Conservation (phyloP, 140 eudicot species). For the Stevia rebaudiana region DNA sequence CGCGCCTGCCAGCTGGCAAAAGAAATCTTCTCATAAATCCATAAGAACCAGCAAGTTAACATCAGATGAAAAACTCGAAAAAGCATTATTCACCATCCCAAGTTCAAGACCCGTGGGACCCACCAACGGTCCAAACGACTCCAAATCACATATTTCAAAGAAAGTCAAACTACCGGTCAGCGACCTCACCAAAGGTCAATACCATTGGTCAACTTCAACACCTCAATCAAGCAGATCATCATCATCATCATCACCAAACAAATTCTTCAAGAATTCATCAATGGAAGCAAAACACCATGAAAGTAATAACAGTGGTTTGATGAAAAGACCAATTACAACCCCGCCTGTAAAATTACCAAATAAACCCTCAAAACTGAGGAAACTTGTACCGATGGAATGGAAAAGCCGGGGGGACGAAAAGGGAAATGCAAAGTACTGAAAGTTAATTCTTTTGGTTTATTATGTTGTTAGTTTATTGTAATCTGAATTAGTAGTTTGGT, state of each 20-base stretch:
- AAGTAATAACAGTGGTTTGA: constrained; percentile 22
- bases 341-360: constrained; percentile 43
- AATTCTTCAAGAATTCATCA: constrained; percentile 31
- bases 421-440: constrained; percentile 31
- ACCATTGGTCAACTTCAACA: constrained; percentile 36
- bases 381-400: constrained; percentile 55
- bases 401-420: constrained; percentile 35
- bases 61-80: constrained; percentile 43
- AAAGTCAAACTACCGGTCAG: constrained; percentile 30
- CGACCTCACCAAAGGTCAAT: constrained; percentile 27
- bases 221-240: constrained; percentile 62
- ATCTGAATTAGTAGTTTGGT: constrained; percentile 24
- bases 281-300: constrained; percentile 31
- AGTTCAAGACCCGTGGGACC: constrained; percentile 29
- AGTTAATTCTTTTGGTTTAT: constrained; percentile 23
- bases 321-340: constrained; percentile 41
- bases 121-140: constrained; percentile 20
- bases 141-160: constrained; percentile 33
- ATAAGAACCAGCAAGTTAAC: constrained; percentile 47
- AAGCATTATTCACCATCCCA: constrained; percentile 38
- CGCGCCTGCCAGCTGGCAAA: constrained; percentile 41
- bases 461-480: constrained; percentile 32
- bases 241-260: constrained; percentile 66
- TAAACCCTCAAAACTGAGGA: constrained; percentile 53
- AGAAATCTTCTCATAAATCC: constrained; percentile 54